phyloP scores from a whole-genome alignment of 2,329 filamentous ascomycete species.

The Cytospora chrysosperma region DNA sequence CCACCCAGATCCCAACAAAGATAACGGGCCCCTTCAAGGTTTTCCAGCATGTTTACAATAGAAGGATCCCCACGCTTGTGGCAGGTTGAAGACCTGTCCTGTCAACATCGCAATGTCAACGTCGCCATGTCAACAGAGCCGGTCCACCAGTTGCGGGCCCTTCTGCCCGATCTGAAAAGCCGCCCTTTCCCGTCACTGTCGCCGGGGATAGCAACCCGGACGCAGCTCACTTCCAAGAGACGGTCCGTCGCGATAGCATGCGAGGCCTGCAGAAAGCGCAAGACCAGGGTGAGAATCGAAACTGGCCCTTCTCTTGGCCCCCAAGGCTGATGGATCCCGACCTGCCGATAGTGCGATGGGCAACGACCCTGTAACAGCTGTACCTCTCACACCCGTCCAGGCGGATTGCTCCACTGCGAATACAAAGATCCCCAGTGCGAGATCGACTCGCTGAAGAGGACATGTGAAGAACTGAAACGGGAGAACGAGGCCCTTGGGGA shows the following conservation, averaged over 20 bases:
- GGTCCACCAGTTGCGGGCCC: neutral
- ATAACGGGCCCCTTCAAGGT: neutral
- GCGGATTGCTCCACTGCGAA: neutral
- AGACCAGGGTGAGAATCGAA: neutral
- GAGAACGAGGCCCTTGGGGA: neutral
- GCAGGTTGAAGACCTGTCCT: neutral
- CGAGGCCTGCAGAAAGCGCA: neutral
- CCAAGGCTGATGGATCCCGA: neutral
- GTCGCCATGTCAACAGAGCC: neutral
- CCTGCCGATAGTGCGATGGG: neutral
- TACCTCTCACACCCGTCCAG: neutral
- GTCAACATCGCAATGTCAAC: neutral
- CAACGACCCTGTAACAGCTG: neutral
- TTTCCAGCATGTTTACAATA: neutral
- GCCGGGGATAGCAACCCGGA: neutral
- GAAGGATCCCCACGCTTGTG: neutral
- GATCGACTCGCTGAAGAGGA: neutral
- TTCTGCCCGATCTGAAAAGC: neutral
- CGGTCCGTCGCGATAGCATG: neutral
- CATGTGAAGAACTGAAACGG: neutral
- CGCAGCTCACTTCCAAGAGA: neutral
- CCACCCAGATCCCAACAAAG: neutral
- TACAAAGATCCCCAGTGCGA: neutral
- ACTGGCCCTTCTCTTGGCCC: neutral
- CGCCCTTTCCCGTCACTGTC: neutral